Base-by-base conservation (phyloP, 768 basidiomycete species). In the Psilocybe azurescens region DNA sequence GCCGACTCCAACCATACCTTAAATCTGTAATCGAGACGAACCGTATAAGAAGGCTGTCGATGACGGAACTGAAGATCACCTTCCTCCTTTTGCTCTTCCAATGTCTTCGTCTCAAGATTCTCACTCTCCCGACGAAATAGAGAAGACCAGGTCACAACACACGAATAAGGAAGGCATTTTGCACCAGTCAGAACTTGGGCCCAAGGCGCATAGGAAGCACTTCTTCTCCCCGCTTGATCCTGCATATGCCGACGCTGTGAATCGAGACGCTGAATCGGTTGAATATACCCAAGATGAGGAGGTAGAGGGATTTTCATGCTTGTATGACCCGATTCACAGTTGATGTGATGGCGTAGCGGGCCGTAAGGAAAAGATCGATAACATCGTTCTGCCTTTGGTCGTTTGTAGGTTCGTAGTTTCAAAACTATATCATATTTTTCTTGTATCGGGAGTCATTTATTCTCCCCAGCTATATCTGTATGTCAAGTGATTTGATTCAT, bases 361-460 rank as follows among this genome's bases (percentile, higher is more conserved):
- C 65, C 10, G 84, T 86, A 24, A 76, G 72, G 56, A 74, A 75
- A 86, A 85, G 70, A 84, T 86, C 49, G 84, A 86, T 65, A 72
- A 73, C n/a, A 74, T 74, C 7, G 80, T 86, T 3, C 74, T 87
- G 48, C 79, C 83, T 1, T 66, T 87, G 54, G 79, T 86, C 16
- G 75, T 86, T 7, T 77, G 73, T 67, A 84, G 83, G 83, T 83
- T 51, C 39, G 75, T 68, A n/a, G 3, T 5, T 60, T 32, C 10
- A 11, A n/a, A 16, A 14, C n/a, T 11, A 30, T 20, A 28, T 46
- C 58, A 18, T 10, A 32, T 36, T 18, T 46, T 1, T 24, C 11
- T 36, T 36, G 6, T 11, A 36, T 36, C 3, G 11, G 33, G 11
- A 6, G 33, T 36, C 1, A 36, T 36, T 36, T 7, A 36, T 11